Evolutionary conservation across 176 grass and related monocot species (phyloP), one percentile per base, ranked within the genome.

Genomic region (Carex scoparia): DNA sequence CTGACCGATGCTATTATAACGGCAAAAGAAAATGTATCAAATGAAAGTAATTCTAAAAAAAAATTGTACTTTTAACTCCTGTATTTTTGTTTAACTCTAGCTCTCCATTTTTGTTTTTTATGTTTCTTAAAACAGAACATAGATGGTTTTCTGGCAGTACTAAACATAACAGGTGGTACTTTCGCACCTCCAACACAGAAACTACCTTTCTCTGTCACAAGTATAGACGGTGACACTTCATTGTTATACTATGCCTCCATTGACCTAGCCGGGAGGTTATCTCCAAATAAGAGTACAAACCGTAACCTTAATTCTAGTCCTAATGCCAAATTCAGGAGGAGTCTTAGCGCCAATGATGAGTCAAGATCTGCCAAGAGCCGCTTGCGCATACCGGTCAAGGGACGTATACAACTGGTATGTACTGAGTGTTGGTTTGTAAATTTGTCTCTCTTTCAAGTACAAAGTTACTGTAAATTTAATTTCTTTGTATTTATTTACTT

Each of bases 201-300:
- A 55, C 87, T 98, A 86, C 96, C 96, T 81, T 98, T 95, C 84
- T 84, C 91, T 67, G 96, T 93, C 67, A 91, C 87, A 54, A 95
- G 90, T 81, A 91, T 98, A 67, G 96, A 98, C 73, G 91, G 88
- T 59, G 91, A 98, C 90, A 93, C 84, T 80, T 94, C 93, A 15
- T 66, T 98, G 54, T 59, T 98, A 54, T 98, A 98, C 84, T 98
- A 95, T 86, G 90, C 96, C 2, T 94, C 96, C 0, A 95, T 98
- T 80, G 81, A 94, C 85, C 88, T 98, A 87, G 91, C 54, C 10
- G 90, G 90, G 57, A 90, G 90, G 70, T 82, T 92, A 76, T 54
- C 80, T 84, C 71, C 85, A 19, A 94, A 87, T 69, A 94, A 86
- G 61, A 86, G 63, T 60, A 78, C 76, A 86, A 91, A 90, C 48